These are phyloP conservation scores for Dryas drummondii DNA, from an alignment of 306 rosid species.

Conservation along the genomic window DNA sequence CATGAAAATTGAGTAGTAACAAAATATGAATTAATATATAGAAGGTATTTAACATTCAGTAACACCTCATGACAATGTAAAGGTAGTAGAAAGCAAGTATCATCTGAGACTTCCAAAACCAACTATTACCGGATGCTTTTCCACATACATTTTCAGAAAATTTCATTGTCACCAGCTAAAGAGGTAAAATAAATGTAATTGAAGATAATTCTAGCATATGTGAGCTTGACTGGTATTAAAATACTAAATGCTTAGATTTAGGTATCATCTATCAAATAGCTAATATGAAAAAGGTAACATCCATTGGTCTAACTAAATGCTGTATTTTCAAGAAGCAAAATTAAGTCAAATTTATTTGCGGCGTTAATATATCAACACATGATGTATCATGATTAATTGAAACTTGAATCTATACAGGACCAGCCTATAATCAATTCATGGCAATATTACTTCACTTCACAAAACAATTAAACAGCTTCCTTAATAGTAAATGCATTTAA, in stretches of 20 bases:
- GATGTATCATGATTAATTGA: background rate
- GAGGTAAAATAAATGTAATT: background rate
- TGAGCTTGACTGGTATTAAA: background rate
- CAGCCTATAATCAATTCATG: background rate
- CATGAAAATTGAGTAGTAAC: background rate
- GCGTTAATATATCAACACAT: background rate
- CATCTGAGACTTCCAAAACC: background rate
- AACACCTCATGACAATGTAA: conserved; percentile 3
- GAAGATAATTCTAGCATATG: background rate
- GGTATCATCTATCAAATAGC: background rate
- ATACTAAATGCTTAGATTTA: no score
- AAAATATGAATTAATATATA: background rate
- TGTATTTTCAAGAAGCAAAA: background rate
- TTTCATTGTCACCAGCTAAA: background rate
- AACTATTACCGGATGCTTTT: background rate
- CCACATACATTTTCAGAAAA: background rate
- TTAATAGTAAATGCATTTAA: background rate
- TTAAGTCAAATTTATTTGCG: background rate
- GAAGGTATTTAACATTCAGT: background rate
- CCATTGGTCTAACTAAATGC: background rate
- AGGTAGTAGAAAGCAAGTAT: background rate
- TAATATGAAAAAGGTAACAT: background rate
- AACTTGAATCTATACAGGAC: background rate
- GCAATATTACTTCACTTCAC: background rate
- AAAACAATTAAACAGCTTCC: background rate